phyloP scores from a whole-genome alignment of 768 basidiomycete genomes.

The Leccinum boreale region DNA sequence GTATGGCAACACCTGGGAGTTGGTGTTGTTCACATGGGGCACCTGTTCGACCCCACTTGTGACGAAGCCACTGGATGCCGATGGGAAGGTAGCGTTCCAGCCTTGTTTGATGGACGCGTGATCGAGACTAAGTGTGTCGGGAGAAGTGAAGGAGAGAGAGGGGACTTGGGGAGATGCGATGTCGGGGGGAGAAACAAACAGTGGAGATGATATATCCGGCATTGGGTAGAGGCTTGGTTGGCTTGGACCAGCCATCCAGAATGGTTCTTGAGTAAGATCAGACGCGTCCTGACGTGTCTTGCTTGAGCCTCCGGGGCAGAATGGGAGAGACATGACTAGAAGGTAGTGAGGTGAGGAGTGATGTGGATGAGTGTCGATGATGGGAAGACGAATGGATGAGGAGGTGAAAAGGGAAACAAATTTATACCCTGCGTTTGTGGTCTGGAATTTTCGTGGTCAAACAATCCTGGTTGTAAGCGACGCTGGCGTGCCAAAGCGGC shows the following conservation, averaged over 20 bases:
- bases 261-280: too few species aligned
- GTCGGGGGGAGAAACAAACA: too few species aligned
- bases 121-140: neutral
- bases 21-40: neutral
- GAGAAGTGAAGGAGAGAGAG: neutral
- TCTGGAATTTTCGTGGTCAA: neutral
- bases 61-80: neutral
- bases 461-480: neutral
- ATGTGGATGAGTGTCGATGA: neutral
- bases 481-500: slow-evolving; percentile 1
- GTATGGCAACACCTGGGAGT: neutral
- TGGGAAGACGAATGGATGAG: too few species aligned
- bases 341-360: neutral
- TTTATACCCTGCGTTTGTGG: slow-evolving; percentile 1
- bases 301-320: neutral
- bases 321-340: neutral
- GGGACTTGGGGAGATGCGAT: neutral
- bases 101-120: neutral
- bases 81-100: neutral
- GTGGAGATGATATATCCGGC: neutral
- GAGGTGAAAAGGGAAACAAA: neutral
- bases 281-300: neutral
- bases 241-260: fast-evolving
- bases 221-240: neutral
- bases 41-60: neutral